phyloP scores from a whole-genome alignment of 257 asterid species.

The Mitragyna speciosa region DNA sequence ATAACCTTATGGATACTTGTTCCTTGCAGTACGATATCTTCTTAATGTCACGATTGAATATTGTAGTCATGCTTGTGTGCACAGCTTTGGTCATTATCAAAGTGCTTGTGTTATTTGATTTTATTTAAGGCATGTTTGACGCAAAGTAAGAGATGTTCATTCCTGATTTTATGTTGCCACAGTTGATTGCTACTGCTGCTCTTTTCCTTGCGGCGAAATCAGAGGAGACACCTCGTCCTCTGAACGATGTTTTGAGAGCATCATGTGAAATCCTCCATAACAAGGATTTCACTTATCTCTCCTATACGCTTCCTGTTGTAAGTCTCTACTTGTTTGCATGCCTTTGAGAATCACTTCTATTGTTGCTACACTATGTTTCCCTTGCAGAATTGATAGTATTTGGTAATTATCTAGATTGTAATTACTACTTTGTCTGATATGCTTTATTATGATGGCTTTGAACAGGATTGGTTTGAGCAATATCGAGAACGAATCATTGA shows the following conservation, averaged over 20 bases:
- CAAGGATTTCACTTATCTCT: constrained; percentile 67
- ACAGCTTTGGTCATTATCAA: background rate
- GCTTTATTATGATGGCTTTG: constrained; percentile 25
- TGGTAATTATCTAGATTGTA: background rate
- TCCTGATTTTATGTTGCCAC: constrained; percentile 30
- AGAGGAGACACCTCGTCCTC: constrained; percentile 89
- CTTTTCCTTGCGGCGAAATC: constrained; percentile 92
- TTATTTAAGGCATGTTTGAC: background rate
- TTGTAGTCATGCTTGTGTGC: background rate
- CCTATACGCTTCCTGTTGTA: constrained; percentile 71
- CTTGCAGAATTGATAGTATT: background rate
- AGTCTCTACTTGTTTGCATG: constrained; percentile 32
- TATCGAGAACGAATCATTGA: constrained; percentile 82
- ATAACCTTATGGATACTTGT: background rate
- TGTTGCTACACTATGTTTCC: background rate
- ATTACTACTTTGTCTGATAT: constrained; percentile 10
- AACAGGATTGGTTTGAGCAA: constrained; percentile 94
- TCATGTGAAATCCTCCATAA: constrained; percentile 78
- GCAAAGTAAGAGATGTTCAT: background rate
- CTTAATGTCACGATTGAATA: background rate
- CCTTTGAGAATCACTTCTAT: background rate
- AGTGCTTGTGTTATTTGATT: background rate
- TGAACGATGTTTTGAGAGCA: constrained; percentile 65
- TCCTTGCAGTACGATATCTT: background rate
- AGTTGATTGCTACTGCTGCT: constrained; percentile 92